Evolutionary conservation across 805 yeast genomes (phyloP).

Genomic region (Ogataea henricii): DNA sequence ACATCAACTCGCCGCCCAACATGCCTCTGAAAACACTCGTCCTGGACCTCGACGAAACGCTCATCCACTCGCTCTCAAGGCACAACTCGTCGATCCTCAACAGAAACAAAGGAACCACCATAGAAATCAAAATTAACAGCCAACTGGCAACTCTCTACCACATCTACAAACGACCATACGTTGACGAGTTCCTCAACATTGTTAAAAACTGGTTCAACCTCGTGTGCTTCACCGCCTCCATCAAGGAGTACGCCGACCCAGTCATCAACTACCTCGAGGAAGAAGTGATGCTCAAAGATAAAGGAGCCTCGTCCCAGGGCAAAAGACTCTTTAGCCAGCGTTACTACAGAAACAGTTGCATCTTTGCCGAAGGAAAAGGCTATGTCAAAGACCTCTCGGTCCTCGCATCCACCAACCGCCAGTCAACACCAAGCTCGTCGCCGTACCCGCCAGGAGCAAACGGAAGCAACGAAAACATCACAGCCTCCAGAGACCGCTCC

Average conservation of each 20-base stretch:
- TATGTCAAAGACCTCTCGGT: conserved; percentile 74
- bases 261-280: conserved; percentile 89
- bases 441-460: conserved; percentile 17
- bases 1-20: conserved; percentile 34
- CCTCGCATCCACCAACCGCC: conserved; percentile 18
- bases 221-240: conserved; percentile 92
- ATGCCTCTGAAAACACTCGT: conserved; percentile 63
- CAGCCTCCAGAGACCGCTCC: conserved; percentile 31
- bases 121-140: conserved; percentile 73
- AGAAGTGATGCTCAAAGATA: conserved; percentile 42
- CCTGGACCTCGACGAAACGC: conserved; percentile 89
- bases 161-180: conserved; percentile 89
- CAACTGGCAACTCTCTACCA: conserved; percentile 80
- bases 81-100: conserved; percentile 47
- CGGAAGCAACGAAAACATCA: conserved; percentile 15
- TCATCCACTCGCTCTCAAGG: conserved; percentile 86
- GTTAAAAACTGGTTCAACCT: conserved; percentile 86
- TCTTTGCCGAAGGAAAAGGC: conserved; percentile 74
- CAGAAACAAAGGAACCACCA: conserved; percentile 59
- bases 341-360: conserved; percentile 79
- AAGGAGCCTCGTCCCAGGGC: conserved; percentile 22
- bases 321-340: conserved; percentile 54
- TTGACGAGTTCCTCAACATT: conserved; percentile 78
- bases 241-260: conserved; percentile 95
- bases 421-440: conserved; percentile 16